Evolutionary conservation across 495 filamentous ascomycete genomes (phyloP), one percentile per base, ranked within the genome.

Genomic region (Aspergillus hancockii): DNA sequence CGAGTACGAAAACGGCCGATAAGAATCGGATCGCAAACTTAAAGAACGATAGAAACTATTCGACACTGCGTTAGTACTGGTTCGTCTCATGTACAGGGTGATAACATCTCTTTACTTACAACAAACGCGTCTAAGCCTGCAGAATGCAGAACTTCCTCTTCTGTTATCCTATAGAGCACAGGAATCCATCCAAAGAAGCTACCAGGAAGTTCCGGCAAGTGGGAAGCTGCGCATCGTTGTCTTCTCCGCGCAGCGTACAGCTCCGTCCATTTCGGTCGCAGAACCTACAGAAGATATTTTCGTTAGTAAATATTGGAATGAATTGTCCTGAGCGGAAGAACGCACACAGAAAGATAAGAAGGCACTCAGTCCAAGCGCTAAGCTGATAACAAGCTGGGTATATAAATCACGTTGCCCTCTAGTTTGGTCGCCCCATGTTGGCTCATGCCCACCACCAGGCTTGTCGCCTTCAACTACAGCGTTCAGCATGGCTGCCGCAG

Each of bases 41-140:
- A 76, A 97, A 97, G 75, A 98, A 98, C 22, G 86, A 84, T 13
- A 99, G 80, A 64, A 98, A 97, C 90, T 93, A 54, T 22, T 18
- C 3, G 9, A 36, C n/a, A 12, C 9, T 5, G 23, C 4, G 25
- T 32, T 43, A 13, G 25, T 28, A 41, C 30, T 31, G 30, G 40
- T 38, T 41, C 9, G 34, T n/a, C 19, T 43, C n/a, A 5, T 23
- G 38, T 10, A 65, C 21, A 21, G 6, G 38, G 19, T n/a, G 19
- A 25, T 12, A n/a, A 22, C 54, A 28, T n/a, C 43, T 36, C 14
- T 3, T 41, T 46, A 82, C 88, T 69, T 73, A 92, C 90, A 62
- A 97, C 94, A 73, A 88, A 99, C 53, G 94, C 95, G 77, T 99
- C 95, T 47, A 99, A 79, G 0, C 95, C 95, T 13, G 93, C 93